Evolutionary conservation across 2,329 filamentous ascomycete species (phyloP).

Genomic region (Shiraia bambusicola): DNA sequence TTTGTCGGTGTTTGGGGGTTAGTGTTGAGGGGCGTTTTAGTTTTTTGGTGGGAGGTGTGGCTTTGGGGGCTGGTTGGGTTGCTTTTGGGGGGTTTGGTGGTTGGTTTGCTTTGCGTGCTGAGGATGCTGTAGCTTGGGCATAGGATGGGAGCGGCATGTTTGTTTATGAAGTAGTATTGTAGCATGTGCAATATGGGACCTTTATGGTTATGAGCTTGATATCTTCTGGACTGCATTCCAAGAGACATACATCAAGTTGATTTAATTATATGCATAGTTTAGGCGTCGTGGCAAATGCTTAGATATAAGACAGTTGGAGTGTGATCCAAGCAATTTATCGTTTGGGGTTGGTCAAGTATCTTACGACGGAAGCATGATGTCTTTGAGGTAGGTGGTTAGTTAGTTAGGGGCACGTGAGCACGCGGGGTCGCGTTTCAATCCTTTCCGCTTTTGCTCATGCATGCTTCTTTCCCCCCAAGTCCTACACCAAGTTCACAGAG

Average conservation of each 20-base stretch:
- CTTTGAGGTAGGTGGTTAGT: not conserved
- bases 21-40: conserved; percentile 18
- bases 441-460: conserved; percentile 9
- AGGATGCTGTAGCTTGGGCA: not conserved
- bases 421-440: conserved; percentile 23
- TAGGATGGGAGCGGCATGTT: too few relatives aligned
- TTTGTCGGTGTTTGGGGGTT: conserved; percentile 6
- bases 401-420: conserved; percentile 15
- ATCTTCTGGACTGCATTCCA: too few relatives aligned
- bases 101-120: not conserved
- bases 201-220: not conserved
- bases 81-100: conserved; percentile 18
- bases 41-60: not conserved
- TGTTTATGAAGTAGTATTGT: too few relatives aligned
- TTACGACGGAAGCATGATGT: not conserved
- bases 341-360: too few relatives aligned
- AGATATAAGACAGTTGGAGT: too few relatives aligned
- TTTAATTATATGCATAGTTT: too few relatives aligned
- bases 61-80: conserved; percentile 5
- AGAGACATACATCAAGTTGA: too few relatives aligned
- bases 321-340: too few relatives aligned
- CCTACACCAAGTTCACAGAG: conserved; percentile 5
- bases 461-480: conserved; percentile 9
- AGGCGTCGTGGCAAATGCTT: too few relatives aligned
- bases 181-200: too few relatives aligned